These are phyloP conservation scores for Ganoderma meredithae DNA, from an alignment of 1,284 basidiomycete genomes.

Conservation along the genomic window DNA sequence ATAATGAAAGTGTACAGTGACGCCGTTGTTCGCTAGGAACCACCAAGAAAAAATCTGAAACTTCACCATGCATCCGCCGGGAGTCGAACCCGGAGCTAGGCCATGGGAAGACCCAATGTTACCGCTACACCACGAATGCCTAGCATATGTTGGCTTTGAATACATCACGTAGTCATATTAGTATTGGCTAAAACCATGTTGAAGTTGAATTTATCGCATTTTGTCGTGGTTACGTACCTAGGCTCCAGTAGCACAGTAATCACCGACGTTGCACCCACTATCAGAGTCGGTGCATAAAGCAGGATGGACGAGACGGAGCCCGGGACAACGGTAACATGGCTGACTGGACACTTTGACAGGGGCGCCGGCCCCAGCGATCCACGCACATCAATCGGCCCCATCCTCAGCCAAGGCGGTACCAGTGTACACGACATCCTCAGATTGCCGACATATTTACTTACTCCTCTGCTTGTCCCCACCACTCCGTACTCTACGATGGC, in stretches of 20 bases:
- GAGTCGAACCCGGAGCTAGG: slow-evolving; percentile 67
- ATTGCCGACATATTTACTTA: neutral
- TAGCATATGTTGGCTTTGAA: no score
- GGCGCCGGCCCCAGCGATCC: neutral
- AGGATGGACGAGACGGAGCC: no score
- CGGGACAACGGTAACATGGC: neutral
- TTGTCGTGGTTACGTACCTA: no score
- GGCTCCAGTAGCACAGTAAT: no score
- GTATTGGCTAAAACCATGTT: no score
- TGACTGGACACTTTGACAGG: neutral
- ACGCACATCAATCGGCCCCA: slow-evolving; percentile 8
- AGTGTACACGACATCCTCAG: neutral
- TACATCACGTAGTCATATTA: no score
- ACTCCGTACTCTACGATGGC: slow-evolving; percentile 11
- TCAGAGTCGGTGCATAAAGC: no score
- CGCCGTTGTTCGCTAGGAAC: no score
- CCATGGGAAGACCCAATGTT: slow-evolving; percentile 54
- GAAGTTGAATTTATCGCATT: no score
- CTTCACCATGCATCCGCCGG: slow-evolving; percentile 52
- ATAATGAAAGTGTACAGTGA: no score
- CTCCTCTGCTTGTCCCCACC: neutral
- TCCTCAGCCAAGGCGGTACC: neutral
- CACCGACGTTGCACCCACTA: no score
- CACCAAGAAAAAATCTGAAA: no score
- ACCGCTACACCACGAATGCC: slow-evolving; percentile 48